A percentile compares a stretch with the other conserved stretches of the same genome.
Conservation (phyloP, 192 early-diverging fungal species). For the Coemansia sp. region DNA sequence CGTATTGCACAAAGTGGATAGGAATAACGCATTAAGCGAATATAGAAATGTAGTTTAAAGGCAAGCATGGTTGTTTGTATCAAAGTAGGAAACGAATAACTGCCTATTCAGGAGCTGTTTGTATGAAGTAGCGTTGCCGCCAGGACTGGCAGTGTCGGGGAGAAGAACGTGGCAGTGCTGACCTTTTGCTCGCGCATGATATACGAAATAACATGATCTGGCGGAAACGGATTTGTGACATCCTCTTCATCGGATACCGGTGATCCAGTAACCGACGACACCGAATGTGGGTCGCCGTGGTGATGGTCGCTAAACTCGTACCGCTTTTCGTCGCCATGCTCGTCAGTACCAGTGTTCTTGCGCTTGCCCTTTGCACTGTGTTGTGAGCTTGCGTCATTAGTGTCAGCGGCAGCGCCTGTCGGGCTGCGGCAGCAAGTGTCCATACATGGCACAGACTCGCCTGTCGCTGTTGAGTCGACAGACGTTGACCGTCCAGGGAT, state of each 20-base stretch:
- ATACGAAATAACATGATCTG: conserved; percentile 53
- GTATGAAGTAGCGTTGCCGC: conserved; percentile 48
- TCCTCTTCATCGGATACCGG: conserved; percentile 50
- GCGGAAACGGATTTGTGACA: conserved; percentile 50
- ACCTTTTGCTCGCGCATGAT: conserved; percentile 56
- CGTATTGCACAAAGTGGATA: too few species aligned
- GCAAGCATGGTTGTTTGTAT: not conserved
- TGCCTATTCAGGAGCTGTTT: conserved; percentile 21
- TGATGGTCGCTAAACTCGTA: conserved; percentile 54
- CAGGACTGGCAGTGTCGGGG: conserved; percentile 53
- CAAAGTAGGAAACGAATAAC: not conserved
- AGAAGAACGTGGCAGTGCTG: conserved; percentile 54
- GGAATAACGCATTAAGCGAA: not conserved
- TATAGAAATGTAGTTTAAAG: not conserved
- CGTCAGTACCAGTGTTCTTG: conserved; percentile 24
- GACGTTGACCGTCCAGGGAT: conserved; percentile 17
- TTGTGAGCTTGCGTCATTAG: not conserved
- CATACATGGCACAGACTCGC: conserved; percentile 17
- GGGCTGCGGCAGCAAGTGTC: conserved; percentile 23
- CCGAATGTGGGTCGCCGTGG: conserved; percentile 40
- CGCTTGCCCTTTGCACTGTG: conserved; percentile 30
- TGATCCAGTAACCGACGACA: conserved; percentile 24
- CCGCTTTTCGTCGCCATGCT: conserved; percentile 49
- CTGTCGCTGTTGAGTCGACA: conserved; percentile 29
- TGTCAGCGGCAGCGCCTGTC: not conserved